phyloP scores from a whole-genome alignment of 495 filamentous ascomycete genomes.

The Hyphodiscus hymeniophilus region DNA sequence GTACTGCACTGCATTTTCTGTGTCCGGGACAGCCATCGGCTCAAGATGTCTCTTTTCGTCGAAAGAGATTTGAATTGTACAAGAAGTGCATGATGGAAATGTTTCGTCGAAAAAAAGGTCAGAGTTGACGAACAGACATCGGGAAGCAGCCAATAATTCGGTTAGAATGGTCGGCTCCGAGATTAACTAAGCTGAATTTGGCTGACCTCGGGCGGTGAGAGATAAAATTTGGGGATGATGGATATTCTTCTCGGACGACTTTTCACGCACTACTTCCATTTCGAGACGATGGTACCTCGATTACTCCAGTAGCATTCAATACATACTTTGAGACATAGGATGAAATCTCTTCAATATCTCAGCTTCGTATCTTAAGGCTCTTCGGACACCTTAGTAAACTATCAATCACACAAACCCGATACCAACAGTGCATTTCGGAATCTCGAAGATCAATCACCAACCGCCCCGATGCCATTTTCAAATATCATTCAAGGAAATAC shows the following conservation, averaged over 20 bases:
- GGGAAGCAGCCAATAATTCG: neutral
- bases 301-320: neutral
- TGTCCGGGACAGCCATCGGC: neutral
- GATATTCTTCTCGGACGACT: neutral
- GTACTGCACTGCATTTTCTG: constrained; percentile 35
- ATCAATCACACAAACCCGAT: neutral
- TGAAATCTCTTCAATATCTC: neutral
- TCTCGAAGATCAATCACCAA: too few relatives aligned
- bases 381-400: neutral
- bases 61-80: constrained; percentile 10
- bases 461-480: constrained; percentile 14
- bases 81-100: neutral
- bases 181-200: neutral
- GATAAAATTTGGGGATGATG: neutral
- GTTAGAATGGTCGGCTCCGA: constrained; percentile 2
- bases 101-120: too few relatives aligned
- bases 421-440: neutral
- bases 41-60: constrained; percentile 1
- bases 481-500: constrained; percentile 3
- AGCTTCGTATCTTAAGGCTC: neutral
- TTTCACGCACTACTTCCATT: neutral
- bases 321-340: neutral
- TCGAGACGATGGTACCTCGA: neutral
- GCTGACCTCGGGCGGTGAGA: neutral
- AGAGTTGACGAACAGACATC: too few relatives aligned